Evolutionary conservation across 345 rosid genomes (phyloP).

Genomic region (Lepidium didymum): DNA sequence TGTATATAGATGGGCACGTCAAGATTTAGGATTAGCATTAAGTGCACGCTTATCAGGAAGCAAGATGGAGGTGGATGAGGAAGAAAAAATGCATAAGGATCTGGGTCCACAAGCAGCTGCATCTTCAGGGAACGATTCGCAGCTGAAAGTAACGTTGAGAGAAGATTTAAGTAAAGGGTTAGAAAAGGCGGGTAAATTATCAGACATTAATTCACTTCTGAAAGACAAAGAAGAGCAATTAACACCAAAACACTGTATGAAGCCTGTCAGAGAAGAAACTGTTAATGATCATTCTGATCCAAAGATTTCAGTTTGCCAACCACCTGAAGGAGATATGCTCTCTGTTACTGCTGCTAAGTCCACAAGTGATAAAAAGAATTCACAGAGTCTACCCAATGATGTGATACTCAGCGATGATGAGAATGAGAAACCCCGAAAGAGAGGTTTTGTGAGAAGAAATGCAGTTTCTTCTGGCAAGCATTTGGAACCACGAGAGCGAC

Average conservation of each 20-base stretch:
- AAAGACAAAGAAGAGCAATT: conserved; percentile 31
- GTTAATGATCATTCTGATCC: conserved; percentile 26
- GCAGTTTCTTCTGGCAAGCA: conserved; percentile 7
- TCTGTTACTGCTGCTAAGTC: conserved; percentile 22
- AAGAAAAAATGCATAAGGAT: conserved; percentile 29
- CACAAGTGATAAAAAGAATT: conserved; percentile 31
- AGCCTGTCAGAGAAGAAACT: conserved; percentile 24
- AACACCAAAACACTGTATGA: conserved; percentile 10
- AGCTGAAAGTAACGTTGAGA: conserved; percentile 31
- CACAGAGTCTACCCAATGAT: conserved; percentile 30
- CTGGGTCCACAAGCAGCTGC: conserved; percentile 32
- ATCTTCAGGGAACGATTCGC: conserved; percentile 33
- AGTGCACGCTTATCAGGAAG: conserved; percentile 42
- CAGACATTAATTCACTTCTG: conserved; percentile 24
- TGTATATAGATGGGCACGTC: conserved; percentile 95
- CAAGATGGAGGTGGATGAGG: conserved; percentile 34
- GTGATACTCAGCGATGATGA: conserved; percentile 84
- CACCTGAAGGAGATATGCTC: conserved; percentile 36
- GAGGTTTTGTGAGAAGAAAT: conserved; percentile 27
- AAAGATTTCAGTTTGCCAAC: conserved; percentile 27
- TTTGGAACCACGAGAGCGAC: conserved; percentile 12
- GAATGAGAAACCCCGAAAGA: conserved; percentile 43
- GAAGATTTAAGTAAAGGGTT: conserved; percentile 24
- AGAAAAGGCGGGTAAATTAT: conserved; percentile 28
- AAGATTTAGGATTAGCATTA: conserved; percentile 86